Percentiles rank a stretch among this genome's conserved stretches.
Evolutionary conservation across 1,284 basidiomycete species (phyloP).

Genomic region (Polyporus tsugae): DNA sequence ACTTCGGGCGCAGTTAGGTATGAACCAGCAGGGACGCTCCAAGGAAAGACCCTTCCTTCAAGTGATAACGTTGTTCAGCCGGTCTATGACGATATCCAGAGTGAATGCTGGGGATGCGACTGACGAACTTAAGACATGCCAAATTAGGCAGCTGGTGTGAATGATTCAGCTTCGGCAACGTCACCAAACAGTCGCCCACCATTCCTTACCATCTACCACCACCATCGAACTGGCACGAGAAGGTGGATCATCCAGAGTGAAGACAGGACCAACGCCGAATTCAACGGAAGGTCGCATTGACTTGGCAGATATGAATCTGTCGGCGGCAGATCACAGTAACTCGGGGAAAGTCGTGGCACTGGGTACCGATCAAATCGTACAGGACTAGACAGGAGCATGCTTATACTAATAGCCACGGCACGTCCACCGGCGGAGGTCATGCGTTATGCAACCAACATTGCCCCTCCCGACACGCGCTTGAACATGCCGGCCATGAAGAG

Average conservation of each 20-base stretch:
- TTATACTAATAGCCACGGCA: background rate
- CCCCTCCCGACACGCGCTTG: conserved; percentile 3
- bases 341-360: conserved; percentile 14
- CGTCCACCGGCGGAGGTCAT: conserved; percentile 1
- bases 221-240: background rate
- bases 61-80: background rate
- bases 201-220: background rate
- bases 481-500: background rate
- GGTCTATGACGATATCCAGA: background rate
- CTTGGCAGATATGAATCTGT: conserved; percentile 12
- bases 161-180: background rate
- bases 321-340: conserved; percentile 5
- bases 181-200: background rate
- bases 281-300: conserved; percentile 9
- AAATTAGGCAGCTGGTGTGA: conserved; percentile 25
- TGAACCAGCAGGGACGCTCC: background rate
- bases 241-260: background rate
- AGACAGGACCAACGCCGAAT: background rate
- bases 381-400: conserved; percentile 4
- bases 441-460: conserved; percentile 8
- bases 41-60: background rate
- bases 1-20: conserved; percentile 19
- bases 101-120: background rate
- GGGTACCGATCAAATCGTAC: conserved; percentile 23
- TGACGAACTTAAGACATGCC: conserved; percentile 4